phyloP scores from a whole-genome alignment of 805 yeast genomes.

The Torulaspora quercuum region DNA sequence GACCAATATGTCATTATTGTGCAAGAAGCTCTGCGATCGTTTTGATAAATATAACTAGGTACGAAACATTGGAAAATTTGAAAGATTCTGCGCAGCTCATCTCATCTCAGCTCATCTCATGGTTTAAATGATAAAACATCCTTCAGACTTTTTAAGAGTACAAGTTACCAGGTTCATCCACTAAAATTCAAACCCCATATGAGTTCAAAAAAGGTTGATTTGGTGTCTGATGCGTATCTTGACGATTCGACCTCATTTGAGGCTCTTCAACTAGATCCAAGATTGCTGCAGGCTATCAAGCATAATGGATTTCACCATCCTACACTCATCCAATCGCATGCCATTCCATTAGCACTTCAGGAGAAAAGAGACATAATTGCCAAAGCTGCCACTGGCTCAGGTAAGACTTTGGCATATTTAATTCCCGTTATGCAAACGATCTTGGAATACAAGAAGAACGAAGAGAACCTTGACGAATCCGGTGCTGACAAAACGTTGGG shows the following conservation, averaged over 20 bases:
- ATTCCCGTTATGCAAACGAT: conserved; percentile 83
- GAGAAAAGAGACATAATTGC: conserved; percentile 92
- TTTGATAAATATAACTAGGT: background rate
- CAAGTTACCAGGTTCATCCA: no score
- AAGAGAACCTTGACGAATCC: conserved; percentile 15
- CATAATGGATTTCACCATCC: conserved; percentile 80
- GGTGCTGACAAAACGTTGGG: conserved; percentile 43
- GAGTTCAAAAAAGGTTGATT: conserved; percentile 33
- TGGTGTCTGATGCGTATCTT: conserved; percentile 61
- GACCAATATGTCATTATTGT: no score
- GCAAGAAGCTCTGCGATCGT: no score
- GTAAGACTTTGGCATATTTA: conserved; percentile 88
- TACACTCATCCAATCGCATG: conserved; percentile 82
- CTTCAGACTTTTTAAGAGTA: no score
- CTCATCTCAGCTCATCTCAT: conserved; percentile 25
- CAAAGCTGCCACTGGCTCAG: conserved; percentile 92
- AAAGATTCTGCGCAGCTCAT: conserved; percentile 25
- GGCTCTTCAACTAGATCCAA: conserved; percentile 72
- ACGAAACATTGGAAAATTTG: conserved; percentile 8
- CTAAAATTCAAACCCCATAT: no score
- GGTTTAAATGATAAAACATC: no score
- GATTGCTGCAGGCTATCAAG: conserved; percentile 79
- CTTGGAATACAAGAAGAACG: conserved; percentile 42
- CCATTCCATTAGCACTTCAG: conserved; percentile 88
- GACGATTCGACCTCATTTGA: conserved; percentile 72